These are phyloP conservation scores for Phaeosphaeria sp. DNA, from an alignment of 2,329 filamentous ascomycete species.

Conservation along the genomic window DNA sequence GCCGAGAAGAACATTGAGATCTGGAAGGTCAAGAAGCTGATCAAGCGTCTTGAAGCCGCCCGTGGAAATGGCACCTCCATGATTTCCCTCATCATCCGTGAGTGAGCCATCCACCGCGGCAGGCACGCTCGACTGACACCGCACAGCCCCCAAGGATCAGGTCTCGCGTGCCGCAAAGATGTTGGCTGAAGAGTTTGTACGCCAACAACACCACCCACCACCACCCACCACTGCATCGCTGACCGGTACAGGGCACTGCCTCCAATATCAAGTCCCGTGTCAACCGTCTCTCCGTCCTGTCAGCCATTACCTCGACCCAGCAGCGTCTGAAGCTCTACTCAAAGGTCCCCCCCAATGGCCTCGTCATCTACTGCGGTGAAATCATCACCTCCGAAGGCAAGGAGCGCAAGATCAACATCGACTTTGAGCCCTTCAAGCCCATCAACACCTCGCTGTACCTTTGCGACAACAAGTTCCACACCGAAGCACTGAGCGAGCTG, in stretches of 20 bases:
- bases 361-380: constrained; percentile 99
- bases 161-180: constrained; percentile 96
- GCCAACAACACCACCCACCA: constrained; percentile 45
- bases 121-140: constrained; percentile 27
- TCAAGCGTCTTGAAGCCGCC: constrained; percentile 96
- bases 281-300: constrained; percentile 96
- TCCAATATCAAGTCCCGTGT: constrained; percentile 99
- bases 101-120: constrained; percentile 45
- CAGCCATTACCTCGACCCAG: constrained; percentile 98
- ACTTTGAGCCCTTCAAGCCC: constrained; percentile 99
- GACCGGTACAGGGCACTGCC: constrained; percentile 76
- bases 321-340: constrained; percentile 99
- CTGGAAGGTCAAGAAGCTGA: constrained; percentile 99
- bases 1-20: constrained; percentile 96
- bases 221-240: constrained; percentile 4
- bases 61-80: constrained; percentile 99
- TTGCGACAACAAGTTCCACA: constrained; percentile 99
- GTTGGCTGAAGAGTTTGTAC: constrained; percentile 99
- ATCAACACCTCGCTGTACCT: constrained; percentile 99
- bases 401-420: constrained; percentile 99
- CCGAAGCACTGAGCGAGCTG: constrained; percentile 93
- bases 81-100: constrained; percentile 99
- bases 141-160: constrained; percentile 92
- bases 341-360: constrained; percentile 95
- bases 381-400: constrained; percentile 98